Evolutionary conservation across 192 early-diverging fungal species (phyloP).

Genomic region (Mortierella claussenii): DNA sequence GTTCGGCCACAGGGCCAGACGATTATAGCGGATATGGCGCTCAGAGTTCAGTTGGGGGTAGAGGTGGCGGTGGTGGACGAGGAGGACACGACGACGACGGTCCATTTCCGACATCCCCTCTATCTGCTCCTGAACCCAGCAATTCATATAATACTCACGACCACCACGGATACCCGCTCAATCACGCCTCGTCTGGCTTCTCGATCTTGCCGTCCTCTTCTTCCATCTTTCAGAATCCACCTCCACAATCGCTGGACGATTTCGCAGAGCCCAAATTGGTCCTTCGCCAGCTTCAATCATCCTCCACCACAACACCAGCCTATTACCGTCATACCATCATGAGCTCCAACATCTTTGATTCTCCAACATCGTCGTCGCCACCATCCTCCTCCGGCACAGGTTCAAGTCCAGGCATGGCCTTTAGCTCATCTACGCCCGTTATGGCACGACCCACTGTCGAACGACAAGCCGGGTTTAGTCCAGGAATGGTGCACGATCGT

Average conservation of each 20-base stretch:
- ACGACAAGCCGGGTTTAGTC: constrained; percentile 7
- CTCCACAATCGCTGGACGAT: constrained; percentile 9
- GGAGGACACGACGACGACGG: background rate
- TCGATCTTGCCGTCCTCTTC: background rate
- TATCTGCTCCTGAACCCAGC: too few species aligned
- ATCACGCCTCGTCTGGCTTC: background rate
- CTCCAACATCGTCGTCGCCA: too few species aligned
- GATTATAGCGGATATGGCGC: background rate
- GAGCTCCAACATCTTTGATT: background rate
- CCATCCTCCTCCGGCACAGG: too few species aligned
- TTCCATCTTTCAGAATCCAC: background rate
- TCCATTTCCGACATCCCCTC: too few species aligned
- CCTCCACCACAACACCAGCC: background rate
- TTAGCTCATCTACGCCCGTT: background rate
- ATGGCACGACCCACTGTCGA: constrained; percentile 2
- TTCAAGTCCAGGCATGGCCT: too few species aligned
- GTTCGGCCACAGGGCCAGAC: background rate
- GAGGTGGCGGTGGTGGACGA: background rate
- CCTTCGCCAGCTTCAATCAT: constrained; percentile 9
- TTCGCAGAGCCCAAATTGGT: constrained; percentile 8
- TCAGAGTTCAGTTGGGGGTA: too few species aligned
- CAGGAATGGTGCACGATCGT: background rate
- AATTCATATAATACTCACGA: too few species aligned
- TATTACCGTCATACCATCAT: constrained; percentile 8
- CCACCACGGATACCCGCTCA: too few species aligned